These are phyloP conservation scores for Pogostemon cablin DNA, from an alignment of 257 asterid species.

Conservation along the genomic window DNA sequence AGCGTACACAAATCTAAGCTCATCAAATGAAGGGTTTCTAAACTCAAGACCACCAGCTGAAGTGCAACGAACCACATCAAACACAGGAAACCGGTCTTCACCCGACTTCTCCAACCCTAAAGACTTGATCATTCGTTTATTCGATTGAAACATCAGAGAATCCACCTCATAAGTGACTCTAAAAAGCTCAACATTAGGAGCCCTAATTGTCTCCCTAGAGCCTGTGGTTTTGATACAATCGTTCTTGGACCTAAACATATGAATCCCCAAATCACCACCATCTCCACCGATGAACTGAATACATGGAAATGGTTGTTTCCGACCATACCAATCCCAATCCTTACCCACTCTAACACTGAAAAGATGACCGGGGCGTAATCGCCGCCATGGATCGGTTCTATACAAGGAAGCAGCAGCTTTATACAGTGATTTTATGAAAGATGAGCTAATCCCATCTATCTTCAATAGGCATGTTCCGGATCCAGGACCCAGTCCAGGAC, in stretches of 20 bases:
- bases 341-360: slow-evolving; percentile 51
- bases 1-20: slow-evolving; percentile 53
- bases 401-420: slow-evolving; percentile 60
- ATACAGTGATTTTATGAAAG: slow-evolving; percentile 46
- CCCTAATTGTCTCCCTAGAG: slow-evolving; percentile 49
- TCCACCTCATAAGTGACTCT: slow-evolving; percentile 58
- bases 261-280: slow-evolving; percentile 60
- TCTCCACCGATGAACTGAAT: slow-evolving; percentile 61
- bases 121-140: slow-evolving; percentile 40
- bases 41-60: slow-evolving; percentile 46
- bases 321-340: slow-evolving; percentile 52
- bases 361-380: slow-evolving; percentile 53
- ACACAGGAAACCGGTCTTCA: slow-evolving; percentile 51
- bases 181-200: slow-evolving; percentile 50
- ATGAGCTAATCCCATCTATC: slow-evolving; percentile 43
- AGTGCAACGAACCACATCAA: slow-evolving; percentile 52
- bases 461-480: slow-evolving; percentile 54
- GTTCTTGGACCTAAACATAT: slow-evolving; percentile 52
- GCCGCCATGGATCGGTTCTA: slow-evolving; percentile 65
- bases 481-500: slow-evolving; percentile 66
- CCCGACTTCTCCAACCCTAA: slow-evolving; percentile 54
- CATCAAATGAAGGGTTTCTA: slow-evolving; percentile 55
- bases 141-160: slow-evolving; percentile 42
- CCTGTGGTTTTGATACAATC: slow-evolving; percentile 55
- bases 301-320: slow-evolving; percentile 55